phyloP scores from a whole-genome alignment of 1,284 basidiomycete species.

The Irpex rosettiformis region DNA sequence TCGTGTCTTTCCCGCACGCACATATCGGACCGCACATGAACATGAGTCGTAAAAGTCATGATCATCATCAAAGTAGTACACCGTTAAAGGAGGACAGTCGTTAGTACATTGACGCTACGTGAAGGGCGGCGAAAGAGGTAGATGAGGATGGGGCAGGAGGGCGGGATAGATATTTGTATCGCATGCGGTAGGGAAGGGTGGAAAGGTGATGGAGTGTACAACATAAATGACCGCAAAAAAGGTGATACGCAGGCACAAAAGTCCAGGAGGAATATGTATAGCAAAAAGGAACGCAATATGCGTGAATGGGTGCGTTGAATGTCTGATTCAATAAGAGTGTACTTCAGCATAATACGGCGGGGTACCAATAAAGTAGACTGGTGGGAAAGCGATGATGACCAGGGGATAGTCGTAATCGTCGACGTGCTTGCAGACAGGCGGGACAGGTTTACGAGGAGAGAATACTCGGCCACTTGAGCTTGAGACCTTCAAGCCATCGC shows the following conservation, averaged over 20 bases:
- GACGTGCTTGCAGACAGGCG: not conserved
- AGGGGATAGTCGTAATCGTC: not conserved
- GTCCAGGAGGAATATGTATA: not conserved
- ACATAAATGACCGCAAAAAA: not conserved
- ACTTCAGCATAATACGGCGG: not conserved
- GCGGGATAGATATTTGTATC: too few relatives aligned
- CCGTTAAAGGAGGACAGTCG: not conserved
- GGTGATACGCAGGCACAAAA: not conserved
- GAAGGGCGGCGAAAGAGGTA: not conserved
- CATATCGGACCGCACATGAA: too few relatives aligned
- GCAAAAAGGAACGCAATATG: not conserved
- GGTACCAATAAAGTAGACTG: not conserved
- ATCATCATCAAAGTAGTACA: not conserved
- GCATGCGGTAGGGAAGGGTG: not conserved
- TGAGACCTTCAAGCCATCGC: slow-evolving; percentile 91
- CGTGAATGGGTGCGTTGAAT: not conserved
- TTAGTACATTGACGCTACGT: not conserved
- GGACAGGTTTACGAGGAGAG: slow-evolving; percentile 30
- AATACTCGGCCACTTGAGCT: slow-evolving; percentile 82
- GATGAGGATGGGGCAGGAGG: too few relatives aligned
- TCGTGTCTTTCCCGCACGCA: too few relatives aligned
- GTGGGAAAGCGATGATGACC: not conserved
- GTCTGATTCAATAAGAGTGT: not conserved
- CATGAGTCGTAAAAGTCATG: not conserved
- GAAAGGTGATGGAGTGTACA: not conserved